phyloP scores from a whole-genome alignment of 2,329 filamentous ascomycete species.

The Xylariaceae sp. region DNA sequence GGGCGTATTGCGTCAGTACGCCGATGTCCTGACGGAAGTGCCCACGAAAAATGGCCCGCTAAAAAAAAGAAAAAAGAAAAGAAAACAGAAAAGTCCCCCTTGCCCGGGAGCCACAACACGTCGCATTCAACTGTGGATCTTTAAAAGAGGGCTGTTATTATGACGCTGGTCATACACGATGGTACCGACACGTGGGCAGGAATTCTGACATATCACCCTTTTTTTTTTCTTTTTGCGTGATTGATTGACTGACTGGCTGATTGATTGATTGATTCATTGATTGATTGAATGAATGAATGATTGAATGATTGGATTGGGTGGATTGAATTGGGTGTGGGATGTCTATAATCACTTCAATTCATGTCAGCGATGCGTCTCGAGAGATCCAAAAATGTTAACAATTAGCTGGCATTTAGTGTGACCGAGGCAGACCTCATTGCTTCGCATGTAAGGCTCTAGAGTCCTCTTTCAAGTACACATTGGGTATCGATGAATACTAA shows the following conservation, averaged over 20 bases:
- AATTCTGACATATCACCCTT: not conserved
- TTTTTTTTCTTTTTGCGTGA: conserved; percentile 4
- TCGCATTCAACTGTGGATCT: not conserved
- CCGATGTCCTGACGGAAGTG: conserved; percentile 25
- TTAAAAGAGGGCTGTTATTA: not conserved
- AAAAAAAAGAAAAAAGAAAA: not conserved
- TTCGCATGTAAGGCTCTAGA: conserved; percentile 49
- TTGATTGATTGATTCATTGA: not conserved
- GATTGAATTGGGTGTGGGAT: not conserved
- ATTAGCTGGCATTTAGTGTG: conserved; percentile 50
- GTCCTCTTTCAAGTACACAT: not conserved
- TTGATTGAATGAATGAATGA: not conserved
- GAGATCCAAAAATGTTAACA: conserved; percentile 12
- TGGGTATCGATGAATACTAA: conserved; percentile 10
- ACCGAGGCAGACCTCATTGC: conserved; percentile 65
- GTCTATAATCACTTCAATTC: conserved; percentile 4
- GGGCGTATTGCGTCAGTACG: conserved; percentile 24
- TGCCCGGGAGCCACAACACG: not conserved
- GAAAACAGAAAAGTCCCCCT: not conserved
- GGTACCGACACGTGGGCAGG: not conserved
- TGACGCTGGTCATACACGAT: conserved; percentile 5
- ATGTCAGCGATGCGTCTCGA: conserved; percentile 12
- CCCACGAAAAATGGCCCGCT: conserved; percentile 1
- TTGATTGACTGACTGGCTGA: not conserved
- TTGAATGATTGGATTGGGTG: not conserved